Evolutionary conservation across 2,329 filamentous ascomycete genomes (phyloP), one percentile per base, ranked within the genome.

Genomic region (Alternaria solani): DNA sequence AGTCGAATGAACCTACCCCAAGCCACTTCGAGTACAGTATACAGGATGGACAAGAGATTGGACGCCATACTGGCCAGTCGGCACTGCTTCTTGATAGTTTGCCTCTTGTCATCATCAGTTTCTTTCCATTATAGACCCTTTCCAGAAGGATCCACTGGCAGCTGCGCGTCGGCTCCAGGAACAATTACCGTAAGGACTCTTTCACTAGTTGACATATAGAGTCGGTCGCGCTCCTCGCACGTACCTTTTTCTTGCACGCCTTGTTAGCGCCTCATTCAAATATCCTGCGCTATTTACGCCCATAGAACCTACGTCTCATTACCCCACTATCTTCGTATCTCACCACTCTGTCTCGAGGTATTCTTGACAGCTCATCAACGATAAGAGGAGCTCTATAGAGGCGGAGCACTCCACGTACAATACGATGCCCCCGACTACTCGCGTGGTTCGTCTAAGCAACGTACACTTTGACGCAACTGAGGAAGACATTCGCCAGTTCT

Each of bases 71-170:
- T 3, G 9, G 9, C 7, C 5, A 20, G 9, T 6, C 39, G 2
- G 0, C 3, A 36, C 20, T 23, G 18, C 20, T 42, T 23, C n/a
- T 20, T 14, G 1, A 2, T 42, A 11, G 18, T 18, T 42, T 14
- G 11, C 5, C 23, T 42, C 18, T 14, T 23, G 18, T 23, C 20
- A 14, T 42, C 9, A 0, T 42, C 20, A 20, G 5, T 39, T n/a
- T 39, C 16, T 39, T n/a, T 4, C 2, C 8, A 8, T 41, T 9
- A 8, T 20, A 8, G 2, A 14, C 18, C 9, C 18, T 5, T 18
- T 42, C 0, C 5, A 4, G 9, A 14, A 25, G 12, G 14, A 36
- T 6, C 0, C 11, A 36, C 14, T 5, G 2, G 14, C 1, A 14
- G 32, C 32, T 16, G 6, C 12, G 12, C 5, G 14, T 36, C 12